A percentile compares a stretch with the other conserved stretches of the same genome.
Evolutionary conservation across 352 stramenopile genomes (phyloP).

Genomic region (Phytopythium chamaehyphon): DNA sequence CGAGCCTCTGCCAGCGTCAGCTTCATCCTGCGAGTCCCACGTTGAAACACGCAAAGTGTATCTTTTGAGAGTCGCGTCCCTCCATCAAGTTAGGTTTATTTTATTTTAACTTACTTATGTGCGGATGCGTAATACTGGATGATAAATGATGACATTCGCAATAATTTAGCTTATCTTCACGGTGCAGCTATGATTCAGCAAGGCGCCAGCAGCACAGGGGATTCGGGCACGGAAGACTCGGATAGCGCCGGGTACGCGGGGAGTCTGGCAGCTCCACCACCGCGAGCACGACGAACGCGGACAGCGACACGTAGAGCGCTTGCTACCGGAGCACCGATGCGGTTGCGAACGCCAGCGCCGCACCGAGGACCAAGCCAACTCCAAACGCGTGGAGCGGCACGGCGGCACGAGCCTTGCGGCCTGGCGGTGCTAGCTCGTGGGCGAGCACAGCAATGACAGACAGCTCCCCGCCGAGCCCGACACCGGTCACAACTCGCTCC

Average conservation of each 20-base stretch:
- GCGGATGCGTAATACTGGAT: too few relatives aligned
- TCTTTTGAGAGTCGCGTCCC: too few relatives aligned
- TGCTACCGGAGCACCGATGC: conserved; percentile 29
- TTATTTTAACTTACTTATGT: too few relatives aligned
- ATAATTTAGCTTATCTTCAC: too few relatives aligned
- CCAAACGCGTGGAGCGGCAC: conserved; percentile 36
- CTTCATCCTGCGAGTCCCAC: conserved; percentile 11
- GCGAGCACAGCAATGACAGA: conserved; percentile 25
- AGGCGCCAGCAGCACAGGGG: too few relatives aligned
- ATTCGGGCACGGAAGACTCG: too few relatives aligned
- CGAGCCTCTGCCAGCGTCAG: conserved; percentile 42
- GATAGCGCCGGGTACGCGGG: too few relatives aligned
- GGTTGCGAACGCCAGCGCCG: conserved; percentile 23
- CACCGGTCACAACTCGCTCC: conserved; percentile 22
- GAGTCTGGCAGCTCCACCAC: conserved; percentile 31
- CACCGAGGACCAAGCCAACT: conserved; percentile 25
- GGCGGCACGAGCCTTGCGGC: conserved; percentile 22
- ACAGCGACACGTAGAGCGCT: conserved; percentile 20
- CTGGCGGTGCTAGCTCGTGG: conserved; percentile 28
- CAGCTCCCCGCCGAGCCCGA: conserved; percentile 36
- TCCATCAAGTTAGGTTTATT: too few relatives aligned
- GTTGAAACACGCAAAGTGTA: too few relatives aligned
- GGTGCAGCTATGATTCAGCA: too few relatives aligned
- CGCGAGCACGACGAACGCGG: conserved; percentile 23
- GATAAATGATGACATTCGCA: too few relatives aligned